These are phyloP conservation scores for Pelargonium nanum DNA, from an alignment of 345 rosid species.

Conservation along the genomic window DNA sequence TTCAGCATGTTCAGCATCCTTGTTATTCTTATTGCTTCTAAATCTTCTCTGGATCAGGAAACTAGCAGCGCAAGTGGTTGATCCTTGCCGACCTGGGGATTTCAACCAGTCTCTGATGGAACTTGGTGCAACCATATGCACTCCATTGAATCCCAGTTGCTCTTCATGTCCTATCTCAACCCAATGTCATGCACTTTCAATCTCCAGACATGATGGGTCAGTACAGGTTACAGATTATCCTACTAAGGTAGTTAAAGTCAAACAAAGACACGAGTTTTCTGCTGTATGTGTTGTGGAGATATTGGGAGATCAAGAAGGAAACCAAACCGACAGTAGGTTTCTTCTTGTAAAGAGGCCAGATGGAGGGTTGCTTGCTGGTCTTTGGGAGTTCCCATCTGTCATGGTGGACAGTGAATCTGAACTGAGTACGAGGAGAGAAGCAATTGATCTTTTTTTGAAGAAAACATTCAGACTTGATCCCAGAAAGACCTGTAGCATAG, in stretches of 20 bases:
- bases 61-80: constrained; percentile 81
- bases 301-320: constrained; percentile 21
- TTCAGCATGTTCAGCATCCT: no score
- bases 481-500: constrained; percentile 26
- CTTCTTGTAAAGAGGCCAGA: constrained; percentile 79
- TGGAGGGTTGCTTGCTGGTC: constrained; percentile 88
- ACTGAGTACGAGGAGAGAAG: constrained; percentile 42
- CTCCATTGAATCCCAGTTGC: constrained; percentile 60
- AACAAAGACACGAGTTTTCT: constrained; percentile 57
- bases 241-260: constrained; percentile 51
- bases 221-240: constrained; percentile 68
- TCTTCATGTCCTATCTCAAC: constrained; percentile 65
- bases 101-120: constrained; percentile 95
- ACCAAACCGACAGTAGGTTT: constrained; percentile 39
- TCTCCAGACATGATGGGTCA: constrained; percentile 35
- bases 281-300: constrained; percentile 82
- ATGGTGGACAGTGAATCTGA: constrained; percentile 40
- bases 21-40: constrained; percentile 11
- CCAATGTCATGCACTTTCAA: constrained; percentile 57
- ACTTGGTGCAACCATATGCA: constrained; percentile 89
- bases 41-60: constrained; percentile 39
- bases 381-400: constrained; percentile 91
- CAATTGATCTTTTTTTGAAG: constrained; percentile 41
- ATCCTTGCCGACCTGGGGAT: constrained; percentile 74
- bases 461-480: constrained; percentile 46